A percentile compares a stretch with the other conserved stretches of the same genome.
These are phyloP conservation scores for Cutaneotrichosporon sp. DNA, from an alignment of 1,284 basidiomycete genomes.

Conservation along the genomic window DNA sequence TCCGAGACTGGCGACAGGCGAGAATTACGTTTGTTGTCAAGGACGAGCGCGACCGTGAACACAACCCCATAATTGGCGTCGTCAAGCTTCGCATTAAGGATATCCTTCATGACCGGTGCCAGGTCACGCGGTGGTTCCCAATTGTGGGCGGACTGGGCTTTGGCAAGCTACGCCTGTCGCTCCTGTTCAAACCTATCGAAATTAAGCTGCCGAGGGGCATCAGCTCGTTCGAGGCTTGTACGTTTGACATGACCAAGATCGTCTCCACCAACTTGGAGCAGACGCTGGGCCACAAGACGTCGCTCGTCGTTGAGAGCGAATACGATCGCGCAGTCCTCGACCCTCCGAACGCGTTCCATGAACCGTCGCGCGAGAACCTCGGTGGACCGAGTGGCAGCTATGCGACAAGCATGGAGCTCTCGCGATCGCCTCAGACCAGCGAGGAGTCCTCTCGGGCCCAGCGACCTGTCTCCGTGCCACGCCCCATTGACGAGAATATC, in stretches of 20 bases:
- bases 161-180: slow-evolving; percentile 44
- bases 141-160: slow-evolving; percentile 45
- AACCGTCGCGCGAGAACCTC: too few species aligned
- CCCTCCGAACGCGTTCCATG: too few species aligned
- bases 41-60: slow-evolving; percentile 48
- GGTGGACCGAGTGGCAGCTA: not conserved
- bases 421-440: too few species aligned
- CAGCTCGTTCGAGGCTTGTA: slow-evolving; percentile 43
- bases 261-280: slow-evolving; percentile 18
- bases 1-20: slow-evolving; percentile 51
- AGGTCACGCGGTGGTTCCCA: slow-evolving; percentile 45
- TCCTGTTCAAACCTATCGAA: slow-evolving; percentile 49
- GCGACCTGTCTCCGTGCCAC: not conserved
- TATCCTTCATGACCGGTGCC: slow-evolving; percentile 30
- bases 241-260: slow-evolving; percentile 35
- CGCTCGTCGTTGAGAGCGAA: slow-evolving; percentile 38
- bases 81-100: slow-evolving; percentile 32
- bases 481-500: not conserved
- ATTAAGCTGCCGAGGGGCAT: slow-evolving; percentile 36
- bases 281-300: slow-evolving; percentile 19
- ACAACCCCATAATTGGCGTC: slow-evolving; percentile 45
- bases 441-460: not conserved
- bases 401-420: too few species aligned
- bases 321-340: slow-evolving; percentile 18
- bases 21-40: slow-evolving; percentile 49